A percentile compares a stretch with the other conserved stretches of the same genome.
phyloP scores from a whole-genome alignment of 176 grass and related monocot genomes.

The Oryza coarctata region DNA sequence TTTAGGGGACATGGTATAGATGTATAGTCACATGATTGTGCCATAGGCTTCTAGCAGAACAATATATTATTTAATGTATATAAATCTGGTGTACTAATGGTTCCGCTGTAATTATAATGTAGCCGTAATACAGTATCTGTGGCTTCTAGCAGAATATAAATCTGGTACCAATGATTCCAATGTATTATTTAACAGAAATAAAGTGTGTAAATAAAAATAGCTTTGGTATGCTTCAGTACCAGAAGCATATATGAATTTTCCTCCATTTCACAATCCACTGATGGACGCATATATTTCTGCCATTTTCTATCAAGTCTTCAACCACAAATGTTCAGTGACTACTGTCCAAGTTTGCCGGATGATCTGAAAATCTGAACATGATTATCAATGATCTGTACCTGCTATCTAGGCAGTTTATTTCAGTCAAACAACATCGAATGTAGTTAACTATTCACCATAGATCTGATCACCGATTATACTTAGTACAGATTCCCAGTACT shows the following conservation, averaged over 20 bases:
- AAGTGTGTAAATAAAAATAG: neutral
- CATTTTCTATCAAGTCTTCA: no score
- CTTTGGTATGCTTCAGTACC: neutral
- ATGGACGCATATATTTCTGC: no score
- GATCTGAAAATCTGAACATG: neutral
- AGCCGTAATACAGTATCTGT: neutral
- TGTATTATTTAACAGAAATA: no score
- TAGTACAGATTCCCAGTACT: neutral
- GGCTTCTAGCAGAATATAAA: no score
- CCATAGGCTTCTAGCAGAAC: neutral
- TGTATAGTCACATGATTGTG: neutral
- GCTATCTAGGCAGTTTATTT: neutral
- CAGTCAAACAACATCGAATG: neutral
- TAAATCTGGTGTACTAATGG: neutral
- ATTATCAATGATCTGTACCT: neutral
- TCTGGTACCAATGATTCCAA: no score
- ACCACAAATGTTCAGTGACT: neutral
- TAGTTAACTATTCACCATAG: neutral
- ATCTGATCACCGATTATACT: slow-evolving; percentile 31
- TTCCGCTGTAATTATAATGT: neutral
- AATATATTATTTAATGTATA: neutral
- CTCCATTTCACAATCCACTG: neutral
- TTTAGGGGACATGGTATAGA: neutral
- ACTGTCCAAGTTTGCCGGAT: neutral
- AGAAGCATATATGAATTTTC: neutral